These are phyloP conservation scores for Vitis riparia DNA, from an alignment of 164 flowering plant genomes.

Conservation along the genomic window DNA sequence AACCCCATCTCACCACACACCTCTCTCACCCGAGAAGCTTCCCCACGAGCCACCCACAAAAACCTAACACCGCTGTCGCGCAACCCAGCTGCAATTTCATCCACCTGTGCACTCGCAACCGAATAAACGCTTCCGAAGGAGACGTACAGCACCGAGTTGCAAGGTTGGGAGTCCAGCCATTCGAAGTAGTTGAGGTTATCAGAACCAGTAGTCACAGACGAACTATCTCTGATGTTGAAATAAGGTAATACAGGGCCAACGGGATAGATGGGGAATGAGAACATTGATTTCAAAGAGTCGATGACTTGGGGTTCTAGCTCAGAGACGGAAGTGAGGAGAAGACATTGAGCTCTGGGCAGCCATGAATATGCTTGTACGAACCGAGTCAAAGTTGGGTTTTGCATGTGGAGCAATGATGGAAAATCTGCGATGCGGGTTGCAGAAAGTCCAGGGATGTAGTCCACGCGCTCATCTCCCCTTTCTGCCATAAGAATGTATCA, in stretches of 20 bases:
- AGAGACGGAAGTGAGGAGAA: slow-evolving; percentile 29
- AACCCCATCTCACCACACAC: slow-evolving; percentile 34
- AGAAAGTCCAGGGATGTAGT: slow-evolving; percentile 47
- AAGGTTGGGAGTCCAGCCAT: slow-evolving; percentile 43
- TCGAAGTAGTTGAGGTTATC: slow-evolving; percentile 8
- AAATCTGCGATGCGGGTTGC: slow-evolving; percentile 29
- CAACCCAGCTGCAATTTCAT: slow-evolving; percentile 31
- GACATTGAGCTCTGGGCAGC: slow-evolving; percentile 32
- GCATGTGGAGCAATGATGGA: slow-evolving; percentile 15
- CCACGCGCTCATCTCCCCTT: slow-evolving; percentile 29
- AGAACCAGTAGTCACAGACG: not conserved
- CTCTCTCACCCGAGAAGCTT: slow-evolving; percentile 7
- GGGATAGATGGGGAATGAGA: slow-evolving; percentile 29
- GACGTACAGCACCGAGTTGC: slow-evolving; percentile 36
- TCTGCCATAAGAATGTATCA: slow-evolving; percentile 10
- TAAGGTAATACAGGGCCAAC: slow-evolving; percentile 43
- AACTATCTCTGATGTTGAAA: slow-evolving; percentile 1
- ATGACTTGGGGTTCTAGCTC: slow-evolving; percentile 38
- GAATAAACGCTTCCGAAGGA: slow-evolving; percentile 45
- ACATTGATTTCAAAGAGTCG: slow-evolving; percentile 18
- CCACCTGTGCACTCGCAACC: slow-evolving; percentile 31
- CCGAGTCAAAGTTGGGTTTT: not conserved
- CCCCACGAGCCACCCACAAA: slow-evolving; percentile 39
- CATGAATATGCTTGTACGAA: slow-evolving; percentile 8
- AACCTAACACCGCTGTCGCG: slow-evolving; percentile 27